These are phyloP conservation scores for Phaffomyces thermotolerans DNA, from an alignment of 805 yeast genomes.

Conservation along the genomic window DNA sequence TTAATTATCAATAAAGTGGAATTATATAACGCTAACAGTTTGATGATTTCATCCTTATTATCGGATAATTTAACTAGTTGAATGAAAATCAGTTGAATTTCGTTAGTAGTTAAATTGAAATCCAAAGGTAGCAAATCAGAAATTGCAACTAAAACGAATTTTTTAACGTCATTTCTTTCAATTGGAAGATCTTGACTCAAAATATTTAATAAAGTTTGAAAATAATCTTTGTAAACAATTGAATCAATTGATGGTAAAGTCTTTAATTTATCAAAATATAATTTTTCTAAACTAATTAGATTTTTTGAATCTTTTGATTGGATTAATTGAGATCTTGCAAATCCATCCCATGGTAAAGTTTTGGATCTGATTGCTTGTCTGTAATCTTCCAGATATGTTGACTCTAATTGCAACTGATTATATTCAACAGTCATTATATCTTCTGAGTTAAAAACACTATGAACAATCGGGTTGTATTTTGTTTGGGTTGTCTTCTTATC, in stretches of 20 bases:
- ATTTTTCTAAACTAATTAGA: conserved; percentile 28
- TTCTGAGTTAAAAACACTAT: background rate
- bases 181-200: conserved; percentile 48
- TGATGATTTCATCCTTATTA: conserved; percentile 49
- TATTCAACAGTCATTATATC: conserved; percentile 10
- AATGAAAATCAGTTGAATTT: conserved; percentile 1
- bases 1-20: conserved; percentile 40
- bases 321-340: conserved; percentile 65
- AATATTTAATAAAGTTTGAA: conserved; percentile 46
- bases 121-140: conserved; percentile 42
- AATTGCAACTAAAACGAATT: conserved; percentile 54
- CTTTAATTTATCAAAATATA: conserved; percentile 21
- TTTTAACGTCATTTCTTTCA: conserved; percentile 48
- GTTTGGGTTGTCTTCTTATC: background rate
- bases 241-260: conserved; percentile 27
- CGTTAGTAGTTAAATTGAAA: conserved; percentile 9
- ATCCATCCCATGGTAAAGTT: conserved; percentile 89
- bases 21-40: conserved; percentile 48
- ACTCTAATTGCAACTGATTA: conserved; percentile 42
- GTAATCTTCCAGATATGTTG: conserved; percentile 58
- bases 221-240: conserved; percentile 41
- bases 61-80: conserved; percentile 47
- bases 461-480: background rate
- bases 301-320: conserved; percentile 56
- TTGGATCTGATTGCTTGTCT: conserved; percentile 65